These are phyloP conservation scores for Aspergillus sp. DNA, from an alignment of 2,329 filamentous ascomycete genomes.

Conservation along the genomic window DNA sequence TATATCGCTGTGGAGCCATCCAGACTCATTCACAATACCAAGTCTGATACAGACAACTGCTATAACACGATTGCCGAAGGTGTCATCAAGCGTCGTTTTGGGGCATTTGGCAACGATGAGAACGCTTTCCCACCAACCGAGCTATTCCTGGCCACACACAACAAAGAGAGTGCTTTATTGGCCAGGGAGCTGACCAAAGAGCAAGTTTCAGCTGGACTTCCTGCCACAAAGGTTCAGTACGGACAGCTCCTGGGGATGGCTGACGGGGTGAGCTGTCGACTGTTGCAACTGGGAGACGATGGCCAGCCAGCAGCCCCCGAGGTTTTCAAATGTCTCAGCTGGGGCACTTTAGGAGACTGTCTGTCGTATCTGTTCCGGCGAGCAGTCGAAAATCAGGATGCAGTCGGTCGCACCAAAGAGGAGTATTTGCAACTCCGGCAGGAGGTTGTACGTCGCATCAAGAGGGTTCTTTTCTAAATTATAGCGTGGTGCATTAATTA, in stretches of 20 bases:
- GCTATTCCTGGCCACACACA: constrained; percentile 79
- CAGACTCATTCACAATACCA: constrained; percentile 66
- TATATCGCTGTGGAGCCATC: constrained; percentile 70
- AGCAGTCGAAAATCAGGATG: constrained; percentile 58
- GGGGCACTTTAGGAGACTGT: no score
- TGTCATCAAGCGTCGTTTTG: constrained; percentile 54
- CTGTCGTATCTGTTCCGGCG: constrained; percentile 65
- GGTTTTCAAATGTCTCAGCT: no score
- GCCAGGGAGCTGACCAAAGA: constrained; percentile 47
- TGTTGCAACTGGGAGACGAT: constrained; percentile 40
- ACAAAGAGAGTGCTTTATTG: constrained; percentile 62
- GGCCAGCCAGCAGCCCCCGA: constrained; percentile 24
- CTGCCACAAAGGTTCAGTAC: constrained; percentile 48
- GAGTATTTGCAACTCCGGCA: constrained; percentile 26
- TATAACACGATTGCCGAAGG: constrained; percentile 69
- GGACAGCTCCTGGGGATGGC: constrained; percentile 59
- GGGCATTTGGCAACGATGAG: constrained; percentile 13
- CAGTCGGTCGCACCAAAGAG: constrained; percentile 48
- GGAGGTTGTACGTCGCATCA: no score
- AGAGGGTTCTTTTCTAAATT: no score
- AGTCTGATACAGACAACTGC: constrained; percentile 63
- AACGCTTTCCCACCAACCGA: constrained; percentile 51
- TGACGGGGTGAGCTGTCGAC: constrained; percentile 53
- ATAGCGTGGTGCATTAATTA: no score
- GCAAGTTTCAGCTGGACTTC: constrained; percentile 35